phyloP scores from a whole-genome alignment of 768 basidiomycete genomes.

The Phaffia tasmanica region DNA sequence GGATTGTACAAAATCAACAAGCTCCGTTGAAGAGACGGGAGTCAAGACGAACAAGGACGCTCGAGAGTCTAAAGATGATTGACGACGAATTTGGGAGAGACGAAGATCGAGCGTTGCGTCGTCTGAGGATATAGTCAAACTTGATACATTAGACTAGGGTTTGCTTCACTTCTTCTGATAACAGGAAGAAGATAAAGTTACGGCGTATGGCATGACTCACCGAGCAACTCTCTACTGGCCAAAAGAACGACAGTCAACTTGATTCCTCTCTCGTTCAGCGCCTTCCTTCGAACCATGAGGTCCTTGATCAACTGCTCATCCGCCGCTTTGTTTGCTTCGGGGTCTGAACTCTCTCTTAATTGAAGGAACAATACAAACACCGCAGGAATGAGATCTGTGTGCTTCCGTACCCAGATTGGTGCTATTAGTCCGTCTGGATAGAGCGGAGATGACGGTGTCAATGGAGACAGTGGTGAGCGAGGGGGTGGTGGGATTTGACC shows the following conservation, averaged over 20 bases:
- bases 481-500: constrained; percentile 7
- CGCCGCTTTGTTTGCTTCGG: constrained; percentile 49
- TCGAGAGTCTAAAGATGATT: constrained; percentile 77
- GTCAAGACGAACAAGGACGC: constrained; percentile 90
- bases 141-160: not conserved
- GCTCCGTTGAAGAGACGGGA: constrained; percentile 73
- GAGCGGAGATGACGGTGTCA: constrained; percentile 75
- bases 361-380: constrained; percentile 87
- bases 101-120: constrained; percentile 72
- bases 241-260: constrained; percentile 90
- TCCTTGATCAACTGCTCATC: constrained; percentile 72
- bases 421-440: constrained; percentile 93
- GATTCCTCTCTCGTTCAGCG: constrained; percentile 69
- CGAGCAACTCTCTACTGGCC: constrained; percentile 76
- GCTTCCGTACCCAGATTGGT: constrained; percentile 96
- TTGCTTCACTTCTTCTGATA: not conserved
- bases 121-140: constrained; percentile 44
- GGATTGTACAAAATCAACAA: constrained; percentile 78
- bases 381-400: constrained; percentile 77
- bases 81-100: constrained; percentile 72
- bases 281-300: constrained; percentile 66
- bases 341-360: constrained; percentile 58
- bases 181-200: not conserved
- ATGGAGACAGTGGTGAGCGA: constrained; percentile 76
- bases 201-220: constrained; percentile 42